Conservation (phyloP, 768 basidiomycete genomes). For the Boletus huronensis region DNA sequence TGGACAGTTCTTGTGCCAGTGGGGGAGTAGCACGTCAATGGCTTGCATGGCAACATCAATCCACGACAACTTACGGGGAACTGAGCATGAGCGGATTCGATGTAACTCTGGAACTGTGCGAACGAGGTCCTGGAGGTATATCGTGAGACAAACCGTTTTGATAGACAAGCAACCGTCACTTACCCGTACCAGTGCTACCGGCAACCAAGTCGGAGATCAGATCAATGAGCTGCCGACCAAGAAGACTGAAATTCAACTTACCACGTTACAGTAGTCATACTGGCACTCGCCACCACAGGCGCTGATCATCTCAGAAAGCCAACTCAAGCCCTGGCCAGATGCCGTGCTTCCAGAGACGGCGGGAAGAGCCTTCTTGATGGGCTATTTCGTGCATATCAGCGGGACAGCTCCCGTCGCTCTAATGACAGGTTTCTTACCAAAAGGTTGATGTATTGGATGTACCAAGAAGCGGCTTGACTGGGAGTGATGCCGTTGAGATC, state of each 20-base stretch:
- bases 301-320: constrained; percentile 35
- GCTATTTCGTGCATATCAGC: constrained; percentile 12
- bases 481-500: constrained; percentile 31
- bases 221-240: background rate
- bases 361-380: constrained; percentile 38
- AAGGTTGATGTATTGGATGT: constrained; percentile 35
- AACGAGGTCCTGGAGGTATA: constrained; percentile 19
- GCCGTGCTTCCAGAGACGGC: constrained; percentile 32
- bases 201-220: background rate
- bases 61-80: constrained; percentile 25
- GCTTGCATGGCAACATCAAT: background rate
- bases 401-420: background rate
- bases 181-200: constrained; percentile 31
- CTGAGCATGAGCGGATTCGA: constrained; percentile 24
- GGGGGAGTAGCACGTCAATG: background rate
- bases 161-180: background rate
- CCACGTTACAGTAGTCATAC: constrained; percentile 37
- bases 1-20: constrained; percentile 15
- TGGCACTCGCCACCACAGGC: constrained; percentile 34
- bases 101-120: constrained; percentile 24
- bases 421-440: constrained; percentile 21
- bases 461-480: constrained; percentile 34
- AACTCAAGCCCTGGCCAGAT: constrained; percentile 33
- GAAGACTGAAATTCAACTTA: constrained; percentile 4
- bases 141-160: background rate